phyloP scores from a whole-genome alignment of 2,329 filamentous ascomycete species.

The Alternaria tenuissima region DNA sequence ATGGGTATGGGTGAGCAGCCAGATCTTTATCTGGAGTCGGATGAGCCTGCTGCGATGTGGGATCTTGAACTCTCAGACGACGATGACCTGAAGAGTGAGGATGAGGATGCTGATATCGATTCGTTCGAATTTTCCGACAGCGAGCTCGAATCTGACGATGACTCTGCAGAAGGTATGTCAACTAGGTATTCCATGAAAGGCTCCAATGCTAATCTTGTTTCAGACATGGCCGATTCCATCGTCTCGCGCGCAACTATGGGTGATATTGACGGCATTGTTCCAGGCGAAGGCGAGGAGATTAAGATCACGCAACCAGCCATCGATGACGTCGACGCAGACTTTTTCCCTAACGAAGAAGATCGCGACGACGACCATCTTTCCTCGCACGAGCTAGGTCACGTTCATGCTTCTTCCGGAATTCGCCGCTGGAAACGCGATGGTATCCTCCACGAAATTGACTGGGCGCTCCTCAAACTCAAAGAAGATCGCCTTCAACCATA shows the following conservation, averaged over 20 bases:
- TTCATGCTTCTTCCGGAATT: constrained; percentile 91
- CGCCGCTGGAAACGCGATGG: constrained; percentile 75
- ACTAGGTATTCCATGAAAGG: neutral
- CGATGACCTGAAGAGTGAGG: constrained; percentile 53
- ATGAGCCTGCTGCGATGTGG: constrained; percentile 43
- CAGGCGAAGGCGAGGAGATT: constrained; percentile 77
- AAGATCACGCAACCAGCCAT: constrained; percentile 90
- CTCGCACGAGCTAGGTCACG: constrained; percentile 79
- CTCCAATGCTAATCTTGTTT: neutral
- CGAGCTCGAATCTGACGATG: constrained; percentile 55
- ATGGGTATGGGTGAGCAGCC: constrained; percentile 49
- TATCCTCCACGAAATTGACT: constrained; percentile 90
- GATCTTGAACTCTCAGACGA: constrained; percentile 64
- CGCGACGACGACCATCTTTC: constrained; percentile 81
- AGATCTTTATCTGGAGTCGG: constrained; percentile 40
- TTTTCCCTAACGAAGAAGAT: constrained; percentile 79
- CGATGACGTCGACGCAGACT: constrained; percentile 83
- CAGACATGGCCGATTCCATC: constrained; percentile 38
- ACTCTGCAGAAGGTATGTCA: constrained; percentile 34
- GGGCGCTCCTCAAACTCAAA: constrained; percentile 86
- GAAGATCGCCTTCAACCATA: constrained; percentile 73
- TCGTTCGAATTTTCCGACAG: constrained; percentile 65
- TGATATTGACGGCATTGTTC: constrained; percentile 80
- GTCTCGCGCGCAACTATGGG: constrained; percentile 54
- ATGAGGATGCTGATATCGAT: constrained; percentile 42